Conservation (phyloP, 352 stramenopile genomes). For the Peronosclerospora sorghi region DNA sequence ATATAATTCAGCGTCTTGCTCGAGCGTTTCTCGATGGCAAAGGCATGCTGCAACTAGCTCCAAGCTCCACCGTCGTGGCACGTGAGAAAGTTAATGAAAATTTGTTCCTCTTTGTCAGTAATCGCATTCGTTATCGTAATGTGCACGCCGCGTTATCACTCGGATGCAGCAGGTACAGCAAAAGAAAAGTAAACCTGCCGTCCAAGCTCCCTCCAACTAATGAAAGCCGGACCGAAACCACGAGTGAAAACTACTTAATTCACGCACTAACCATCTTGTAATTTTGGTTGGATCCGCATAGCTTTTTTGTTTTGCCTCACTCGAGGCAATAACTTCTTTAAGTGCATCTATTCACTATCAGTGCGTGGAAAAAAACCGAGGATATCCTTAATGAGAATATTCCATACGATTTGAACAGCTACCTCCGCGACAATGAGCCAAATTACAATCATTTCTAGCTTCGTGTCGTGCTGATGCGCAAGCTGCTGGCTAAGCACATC, state of each 20-base stretch:
- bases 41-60: constrained; percentile 18
- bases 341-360: constrained; percentile 25
- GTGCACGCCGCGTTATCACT: constrained; percentile 13
- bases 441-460: constrained; percentile 91
- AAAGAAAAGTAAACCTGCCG: constrained; percentile 25
- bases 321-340: no score
- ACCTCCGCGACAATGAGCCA: constrained; percentile 89
- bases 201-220: no score
- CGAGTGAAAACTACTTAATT: no score
- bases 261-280: constrained; percentile 2
- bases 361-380: constrained; percentile 75
- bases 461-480: constrained; percentile 81
- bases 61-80: constrained; percentile 16
- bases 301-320: no score
- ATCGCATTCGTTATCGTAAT: constrained; percentile 15
- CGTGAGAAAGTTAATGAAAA: constrained; percentile 24
- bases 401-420: constrained; percentile 80
- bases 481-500: constrained; percentile 88
- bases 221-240: no score
- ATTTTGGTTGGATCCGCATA: neutral
- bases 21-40: constrained; percentile 25
- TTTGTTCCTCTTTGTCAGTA: constrained; percentile 5
- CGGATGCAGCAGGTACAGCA: constrained; percentile 26
- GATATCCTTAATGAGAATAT: constrained; percentile 85
- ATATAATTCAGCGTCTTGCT: constrained; percentile 35